A percentile compares a stretch with the other conserved stretches of the same genome.
phyloP scores from a whole-genome alignment of 768 basidiomycete species.

The Calocera cornea region DNA sequence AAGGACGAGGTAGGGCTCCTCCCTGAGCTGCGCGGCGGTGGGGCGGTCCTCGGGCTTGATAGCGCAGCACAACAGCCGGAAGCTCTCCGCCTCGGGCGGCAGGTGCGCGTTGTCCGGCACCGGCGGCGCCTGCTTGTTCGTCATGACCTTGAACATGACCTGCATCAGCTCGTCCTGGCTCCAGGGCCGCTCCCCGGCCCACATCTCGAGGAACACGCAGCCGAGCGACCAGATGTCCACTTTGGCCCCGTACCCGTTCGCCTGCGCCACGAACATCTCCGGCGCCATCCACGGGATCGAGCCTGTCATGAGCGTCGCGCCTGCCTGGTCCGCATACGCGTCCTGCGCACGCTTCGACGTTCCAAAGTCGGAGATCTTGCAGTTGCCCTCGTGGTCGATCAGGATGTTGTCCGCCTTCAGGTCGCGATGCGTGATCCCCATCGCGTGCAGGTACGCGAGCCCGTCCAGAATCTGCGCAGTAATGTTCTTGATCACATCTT shows the following conservation, averaged over 20 bases:
- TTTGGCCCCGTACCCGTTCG: conserved; percentile 83
- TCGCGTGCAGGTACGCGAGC: conserved; percentile 81
- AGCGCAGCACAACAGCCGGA: conserved; percentile 78
- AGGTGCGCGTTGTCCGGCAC: conserved; percentile 72
- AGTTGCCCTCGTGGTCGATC: conserved; percentile 78
- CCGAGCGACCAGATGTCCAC: conserved; percentile 98
- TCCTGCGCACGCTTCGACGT: conserved; percentile 91
- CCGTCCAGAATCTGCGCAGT: conserved; percentile 84
- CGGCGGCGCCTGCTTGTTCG: conserved; percentile 73
- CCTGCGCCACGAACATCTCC: conserved; percentile 76
- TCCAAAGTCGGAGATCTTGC: conserved; percentile 98
- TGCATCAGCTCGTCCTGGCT: conserved; percentile 75
- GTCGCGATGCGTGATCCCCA: conserved; percentile 88
- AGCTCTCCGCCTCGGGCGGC: conserved; percentile 65
- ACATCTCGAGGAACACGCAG: conserved; percentile 98
- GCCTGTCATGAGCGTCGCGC: conserved; percentile 88
- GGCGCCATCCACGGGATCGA: conserved; percentile 99
- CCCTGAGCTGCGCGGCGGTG: conserved; percentile 59
- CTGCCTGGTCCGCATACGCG: conserved; percentile 56
- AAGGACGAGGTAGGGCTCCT: conserved; percentile 64
- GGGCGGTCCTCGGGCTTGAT: conserved; percentile 79
- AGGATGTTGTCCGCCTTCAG: conserved; percentile 97
- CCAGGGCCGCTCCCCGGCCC: conserved; percentile 95
- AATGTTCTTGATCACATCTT: conserved; percentile 84
- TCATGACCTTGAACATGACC: conserved; percentile 87